These are phyloP conservation scores for Cercis canadensis DNA, from an alignment of 306 rosid genomes.

Conservation along the genomic window DNA sequence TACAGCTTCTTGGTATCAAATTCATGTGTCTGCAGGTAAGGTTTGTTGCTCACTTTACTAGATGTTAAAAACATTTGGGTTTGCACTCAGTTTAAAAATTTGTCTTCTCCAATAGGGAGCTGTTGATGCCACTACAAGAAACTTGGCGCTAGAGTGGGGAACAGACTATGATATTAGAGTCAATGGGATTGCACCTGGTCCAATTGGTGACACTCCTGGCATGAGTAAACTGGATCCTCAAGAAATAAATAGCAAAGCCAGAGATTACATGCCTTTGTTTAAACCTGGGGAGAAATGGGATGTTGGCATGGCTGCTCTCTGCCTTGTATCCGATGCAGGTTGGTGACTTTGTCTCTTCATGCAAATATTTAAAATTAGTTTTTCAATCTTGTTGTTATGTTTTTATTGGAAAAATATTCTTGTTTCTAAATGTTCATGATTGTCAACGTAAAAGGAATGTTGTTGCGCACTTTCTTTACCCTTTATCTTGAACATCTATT, in stretches of 20 bases:
- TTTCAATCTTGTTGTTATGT: constrained; percentile 12
- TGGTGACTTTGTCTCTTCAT: constrained; percentile 31
- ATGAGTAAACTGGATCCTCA: too few relatives aligned
- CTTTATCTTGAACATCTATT: too few relatives aligned
- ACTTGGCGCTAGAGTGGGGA: constrained; percentile 97
- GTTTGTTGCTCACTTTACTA: constrained; percentile 43
- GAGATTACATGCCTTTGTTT: too few relatives aligned
- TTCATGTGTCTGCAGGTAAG: constrained; percentile 96
- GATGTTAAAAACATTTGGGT: constrained; percentile 20
- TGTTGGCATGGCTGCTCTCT: constrained; percentile 92
- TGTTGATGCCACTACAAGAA: constrained; percentile 86
- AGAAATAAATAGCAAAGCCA: too few relatives aligned
- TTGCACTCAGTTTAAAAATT: neutral
- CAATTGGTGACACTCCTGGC: too few relatives aligned
- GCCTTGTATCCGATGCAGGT: constrained; percentile 92
- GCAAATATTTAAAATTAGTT: constrained; percentile 5
- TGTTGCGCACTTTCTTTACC: too few relatives aligned
- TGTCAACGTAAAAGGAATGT: too few relatives aligned
- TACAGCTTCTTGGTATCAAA: constrained; percentile 90
- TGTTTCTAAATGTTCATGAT: too few relatives aligned
- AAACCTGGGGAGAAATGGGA: constrained; percentile 95
- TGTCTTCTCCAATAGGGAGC: constrained; percentile 72
- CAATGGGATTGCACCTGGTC: too few relatives aligned
- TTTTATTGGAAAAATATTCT: too few relatives aligned
- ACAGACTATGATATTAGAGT: too few relatives aligned